These are phyloP conservation scores for Nakaseomyces nivariensis DNA, from an alignment of 1,139 yeast species.

Conservation along the genomic window DNA sequence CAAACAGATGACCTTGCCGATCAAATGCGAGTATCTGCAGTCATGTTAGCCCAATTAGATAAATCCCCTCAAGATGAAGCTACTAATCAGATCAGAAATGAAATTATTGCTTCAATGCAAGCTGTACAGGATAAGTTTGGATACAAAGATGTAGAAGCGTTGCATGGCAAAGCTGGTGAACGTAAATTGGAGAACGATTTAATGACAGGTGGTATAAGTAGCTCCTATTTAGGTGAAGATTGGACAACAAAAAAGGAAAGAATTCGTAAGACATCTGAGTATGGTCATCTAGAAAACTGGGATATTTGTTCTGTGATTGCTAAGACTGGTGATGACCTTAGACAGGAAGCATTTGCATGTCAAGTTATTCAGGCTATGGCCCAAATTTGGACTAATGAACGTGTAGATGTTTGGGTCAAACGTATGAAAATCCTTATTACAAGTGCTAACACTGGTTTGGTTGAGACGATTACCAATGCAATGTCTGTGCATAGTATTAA, in stretches of 20 bases:
- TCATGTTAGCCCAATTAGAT: constrained; percentile 85
- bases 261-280: constrained; percentile 64
- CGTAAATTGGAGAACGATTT: constrained; percentile 85
- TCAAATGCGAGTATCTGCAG: constrained; percentile 93
- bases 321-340: constrained; percentile 88
- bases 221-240: constrained; percentile 74
- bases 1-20: constrained; percentile 52
- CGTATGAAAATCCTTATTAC: constrained; percentile 86
- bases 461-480: constrained; percentile 92
- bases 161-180: constrained; percentile 76
- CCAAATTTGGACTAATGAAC: constrained; percentile 63
- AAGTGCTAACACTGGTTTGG: constrained; percentile 81
- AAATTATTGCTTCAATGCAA: constrained; percentile 84
- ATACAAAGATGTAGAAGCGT: constrained; percentile 40
- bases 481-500: constrained; percentile 88
- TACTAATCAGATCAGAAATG: constrained; percentile 63
- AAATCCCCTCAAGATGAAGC: constrained; percentile 51
- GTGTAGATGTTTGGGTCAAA: constrained; percentile 78
- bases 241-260: constrained; percentile 78
- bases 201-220: constrained; percentile 57
- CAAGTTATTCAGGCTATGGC: constrained; percentile 83
- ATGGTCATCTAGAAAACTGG: constrained; percentile 86
- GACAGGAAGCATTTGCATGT: constrained; percentile 97
- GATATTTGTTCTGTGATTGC: constrained; percentile 91
- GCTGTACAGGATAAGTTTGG: constrained; percentile 67